Base-by-base conservation (phyloP, 2,329 filamentous ascomycete species). In the Colletotrichum aenigma region DNA sequence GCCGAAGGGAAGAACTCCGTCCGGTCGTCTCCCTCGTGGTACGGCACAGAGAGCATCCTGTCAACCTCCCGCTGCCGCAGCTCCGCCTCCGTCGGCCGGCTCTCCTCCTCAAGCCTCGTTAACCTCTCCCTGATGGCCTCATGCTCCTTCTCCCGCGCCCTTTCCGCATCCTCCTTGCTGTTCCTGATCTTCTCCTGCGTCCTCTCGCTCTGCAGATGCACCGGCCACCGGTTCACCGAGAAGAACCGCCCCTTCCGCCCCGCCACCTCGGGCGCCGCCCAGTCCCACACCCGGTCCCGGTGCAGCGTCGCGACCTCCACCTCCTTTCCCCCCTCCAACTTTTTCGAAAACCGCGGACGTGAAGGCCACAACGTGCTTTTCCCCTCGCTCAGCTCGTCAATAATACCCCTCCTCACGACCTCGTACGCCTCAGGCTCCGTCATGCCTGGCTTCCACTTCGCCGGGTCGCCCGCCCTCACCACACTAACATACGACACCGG, bases 1-100 rank as follows among this genome's bases (percentile, higher is more conserved):
- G 75, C 69, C 30, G 70, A 67, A 1, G 5, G 80, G 79, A 76
- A 66, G 38, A 83, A 83, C 67, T 21, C 75, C 56, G 21, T 76
- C 32, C 26, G 18, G 16, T 73, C 73, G 38, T 55, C 24, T 3
- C 12, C 55, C 48, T 71, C 70, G 21, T 77, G 69, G 30, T 72
- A 72, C 3, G 87, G 90, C 12, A 88, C 87, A 3, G 90, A 93
- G 70, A 87, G 83, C 79, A 94, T 48, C 24, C 48, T 24, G n/a
- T 62, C 52, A 16, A 62, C 21, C 61, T 66, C 30, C 36, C 28
- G 15, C 62, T 32, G n/a, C 28, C 15, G n/a, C 9, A 13, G 24
- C 21, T 74, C 70, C 18, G 43, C 66, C 15, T 15, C 10, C 43
- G 64, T 69, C n/a, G 65, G 73, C 48, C 9, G 56, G 7, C n/a